These are phyloP conservation scores for Xerocomellus intermedius DNA, from an alignment of 768 basidiomycete species.

Conservation along the genomic window DNA sequence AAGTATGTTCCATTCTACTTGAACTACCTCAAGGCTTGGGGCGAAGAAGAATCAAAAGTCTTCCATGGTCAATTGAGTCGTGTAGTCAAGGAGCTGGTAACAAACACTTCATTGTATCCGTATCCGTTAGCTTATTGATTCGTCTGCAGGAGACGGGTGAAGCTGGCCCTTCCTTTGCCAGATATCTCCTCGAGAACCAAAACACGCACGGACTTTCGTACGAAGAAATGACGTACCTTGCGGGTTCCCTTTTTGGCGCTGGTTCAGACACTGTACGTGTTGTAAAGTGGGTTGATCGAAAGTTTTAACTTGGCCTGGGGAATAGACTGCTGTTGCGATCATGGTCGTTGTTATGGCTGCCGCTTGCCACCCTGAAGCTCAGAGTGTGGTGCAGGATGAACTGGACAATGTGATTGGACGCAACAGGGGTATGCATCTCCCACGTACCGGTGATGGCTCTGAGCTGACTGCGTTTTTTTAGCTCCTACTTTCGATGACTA, in stretches of 20 bases:
- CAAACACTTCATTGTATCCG: neutral
- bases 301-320: neutral
- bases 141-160: constrained; percentile 20
- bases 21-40: constrained; percentile 54
- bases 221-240: constrained; percentile 60
- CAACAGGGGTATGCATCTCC: constrained; percentile 26
- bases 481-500: constrained; percentile 44
- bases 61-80: constrained; percentile 52
- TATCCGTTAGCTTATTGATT: neutral
- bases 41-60: constrained; percentile 51
- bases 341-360: constrained; percentile 58
- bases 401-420: constrained; percentile 52
- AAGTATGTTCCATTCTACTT: constrained; percentile 60
- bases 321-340: constrained; percentile 54
- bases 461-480: constrained; percentile 9
- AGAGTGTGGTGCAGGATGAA: constrained; percentile 51
- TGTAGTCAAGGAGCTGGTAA: constrained; percentile 47
- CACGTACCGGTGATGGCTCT: neutral
- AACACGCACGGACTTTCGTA: constrained; percentile 51
- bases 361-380: constrained; percentile 52
- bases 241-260: constrained; percentile 64
- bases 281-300: neutral
- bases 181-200: constrained; percentile 58
- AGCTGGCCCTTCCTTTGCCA: constrained; percentile 47
- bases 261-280: constrained; percentile 56